These are phyloP conservation scores for Haplosporangium sp. DNA, from an alignment of 371 early-diverging fungal genomes.

Conservation along the genomic window DNA sequence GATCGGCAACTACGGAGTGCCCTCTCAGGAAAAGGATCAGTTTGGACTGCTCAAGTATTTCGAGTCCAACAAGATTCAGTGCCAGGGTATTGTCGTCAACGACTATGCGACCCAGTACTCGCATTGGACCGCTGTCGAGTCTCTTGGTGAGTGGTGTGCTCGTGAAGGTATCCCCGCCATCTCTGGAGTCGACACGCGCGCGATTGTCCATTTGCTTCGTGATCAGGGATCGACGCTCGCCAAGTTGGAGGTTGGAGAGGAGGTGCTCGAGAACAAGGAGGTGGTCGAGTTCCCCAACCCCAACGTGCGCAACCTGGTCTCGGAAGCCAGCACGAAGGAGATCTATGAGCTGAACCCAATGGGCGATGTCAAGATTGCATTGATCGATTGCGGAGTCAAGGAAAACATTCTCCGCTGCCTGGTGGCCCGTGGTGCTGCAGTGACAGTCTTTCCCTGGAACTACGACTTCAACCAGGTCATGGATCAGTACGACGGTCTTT, in stretches of 20 bases:
- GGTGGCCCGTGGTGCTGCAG: slow-evolving; percentile 79
- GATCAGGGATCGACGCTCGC: slow-evolving; percentile 88
- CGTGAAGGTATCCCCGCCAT: slow-evolving; percentile 90
- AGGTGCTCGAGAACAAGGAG: slow-evolving; percentile 55
- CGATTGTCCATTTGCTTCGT: slow-evolving; percentile 87
- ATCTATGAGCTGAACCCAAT: slow-evolving; percentile 78
- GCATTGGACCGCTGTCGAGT: slow-evolving; percentile 91
- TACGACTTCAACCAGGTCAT: slow-evolving; percentile 72
- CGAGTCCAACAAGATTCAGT: slow-evolving; percentile 88
- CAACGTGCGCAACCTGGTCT: slow-evolving; percentile 83
- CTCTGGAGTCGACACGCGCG: slow-evolving; percentile 95
- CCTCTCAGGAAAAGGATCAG: slow-evolving; percentile 79
- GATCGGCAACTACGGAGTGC: slow-evolving; percentile 93
- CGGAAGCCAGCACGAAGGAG: slow-evolving; percentile 75
- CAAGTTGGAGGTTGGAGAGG: slow-evolving; percentile 72
- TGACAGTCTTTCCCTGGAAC: slow-evolving; percentile 91
- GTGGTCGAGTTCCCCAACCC: slow-evolving; percentile 77
- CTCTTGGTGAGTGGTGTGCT: slow-evolving; percentile 89
- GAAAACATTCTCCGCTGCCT: slow-evolving; percentile 92
- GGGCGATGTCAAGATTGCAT: slow-evolving; percentile 79
- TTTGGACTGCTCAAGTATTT: slow-evolving; percentile 87
- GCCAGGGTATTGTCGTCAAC: slow-evolving; percentile 87
- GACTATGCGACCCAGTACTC: slow-evolving; percentile 90
- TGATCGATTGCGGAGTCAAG: slow-evolving; percentile 94
- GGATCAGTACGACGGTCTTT: slow-evolving; percentile 85